Evolutionary conservation across 2,329 filamentous ascomycete genomes (phyloP), one percentile per base, ranked within the genome.

Genomic region (Tricladium varicosporioides): DNA sequence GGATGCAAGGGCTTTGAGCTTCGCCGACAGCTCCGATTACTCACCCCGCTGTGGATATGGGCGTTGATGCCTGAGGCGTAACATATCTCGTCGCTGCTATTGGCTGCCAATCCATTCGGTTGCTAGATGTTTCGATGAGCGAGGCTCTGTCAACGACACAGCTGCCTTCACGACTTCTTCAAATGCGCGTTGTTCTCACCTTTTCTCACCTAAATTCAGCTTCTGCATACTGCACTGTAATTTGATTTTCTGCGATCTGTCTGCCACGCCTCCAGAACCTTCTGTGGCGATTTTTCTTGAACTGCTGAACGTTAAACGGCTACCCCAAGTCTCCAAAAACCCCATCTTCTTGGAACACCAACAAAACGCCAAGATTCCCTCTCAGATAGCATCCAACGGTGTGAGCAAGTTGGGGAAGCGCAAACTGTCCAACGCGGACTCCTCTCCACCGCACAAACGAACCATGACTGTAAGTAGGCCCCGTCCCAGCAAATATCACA

Each of bases 361-460:
- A 51, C 50, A 59, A 67, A 65, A 68, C 67, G 66, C 56, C 67
- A 68, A 62, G 31, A 70, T 70, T 70, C 61, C 67, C 54, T 66
- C 67, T 51, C 63, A 64, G 56, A 56, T 64, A 45, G 51, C 58
- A 31, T 11, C 53, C 49, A 57, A 64, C 57, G 63, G 62, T 51
- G 63, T 62, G 63, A 69, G 64, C 76, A 82, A 82, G 74, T 80
- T 82, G 81, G 83, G 82, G 79, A 87, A 87, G 78, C 83, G 84
- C 75, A 87, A 84, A 75, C 76, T 84, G 67, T 87, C 84, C 64
- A 75, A 77, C 75, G 81, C 80, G 76, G 82, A 84, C 70, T 73
- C 76, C 72, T 75, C 78, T 72, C 77, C 78, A 68, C 78, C 78
- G 72, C 75, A 76, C 50, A 86, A 86, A 75, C 79, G 78, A 76